Percentiles rank a stretch among this genome's conserved stretches.
These are phyloP conservation scores for Lactarius vividus DNA, from an alignment of 768 basidiomycete genomes.

Conservation along the genomic window DNA sequence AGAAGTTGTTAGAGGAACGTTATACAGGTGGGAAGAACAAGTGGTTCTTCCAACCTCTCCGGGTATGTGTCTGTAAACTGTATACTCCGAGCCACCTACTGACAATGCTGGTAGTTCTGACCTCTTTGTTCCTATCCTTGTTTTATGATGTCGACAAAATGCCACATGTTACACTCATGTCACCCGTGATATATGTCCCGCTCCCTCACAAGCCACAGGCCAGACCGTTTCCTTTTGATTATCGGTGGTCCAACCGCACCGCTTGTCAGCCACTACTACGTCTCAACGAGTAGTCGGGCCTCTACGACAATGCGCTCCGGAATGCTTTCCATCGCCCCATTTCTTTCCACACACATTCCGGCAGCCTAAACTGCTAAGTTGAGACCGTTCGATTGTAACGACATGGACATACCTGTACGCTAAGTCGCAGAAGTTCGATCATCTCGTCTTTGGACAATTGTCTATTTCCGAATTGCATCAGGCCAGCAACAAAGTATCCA, in stretches of 20 bases:
- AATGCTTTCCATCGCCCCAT: slow-evolving; percentile 58
- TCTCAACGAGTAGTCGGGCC: slow-evolving; percentile 8
- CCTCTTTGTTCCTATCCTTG: slow-evolving; percentile 19
- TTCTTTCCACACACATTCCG: slow-evolving; percentile 57
- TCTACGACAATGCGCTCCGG: slow-evolving; percentile 44
- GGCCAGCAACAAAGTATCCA: slow-evolving; percentile 54
- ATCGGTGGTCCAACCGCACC: not conserved
- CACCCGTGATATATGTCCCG: slow-evolving; percentile 31
- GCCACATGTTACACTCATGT: slow-evolving; percentile 41
- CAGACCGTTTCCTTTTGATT: not conserved
- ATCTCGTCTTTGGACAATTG: slow-evolving; percentile 32
- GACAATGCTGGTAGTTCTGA: slow-evolving; percentile 37
- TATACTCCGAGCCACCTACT: no score
- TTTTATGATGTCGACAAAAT: slow-evolving; percentile 34
- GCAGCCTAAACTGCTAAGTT: slow-evolving; percentile 43
- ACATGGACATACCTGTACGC: slow-evolving; percentile 41
- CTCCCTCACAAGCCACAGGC: slow-evolving; percentile 16
- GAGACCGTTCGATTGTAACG: not conserved
- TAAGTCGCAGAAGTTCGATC: slow-evolving; percentile 37
- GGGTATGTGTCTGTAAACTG: slow-evolving; percentile 47
- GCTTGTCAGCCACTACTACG: not conserved
- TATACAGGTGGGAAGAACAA: slow-evolving; percentile 94
- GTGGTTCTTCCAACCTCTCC: slow-evolving; percentile 92
- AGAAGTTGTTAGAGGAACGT: slow-evolving; percentile 95
- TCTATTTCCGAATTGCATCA: slow-evolving; percentile 44